phyloP scores from a whole-genome alignment of 305 asterid genomes.

The Fraxinus albicans region DNA sequence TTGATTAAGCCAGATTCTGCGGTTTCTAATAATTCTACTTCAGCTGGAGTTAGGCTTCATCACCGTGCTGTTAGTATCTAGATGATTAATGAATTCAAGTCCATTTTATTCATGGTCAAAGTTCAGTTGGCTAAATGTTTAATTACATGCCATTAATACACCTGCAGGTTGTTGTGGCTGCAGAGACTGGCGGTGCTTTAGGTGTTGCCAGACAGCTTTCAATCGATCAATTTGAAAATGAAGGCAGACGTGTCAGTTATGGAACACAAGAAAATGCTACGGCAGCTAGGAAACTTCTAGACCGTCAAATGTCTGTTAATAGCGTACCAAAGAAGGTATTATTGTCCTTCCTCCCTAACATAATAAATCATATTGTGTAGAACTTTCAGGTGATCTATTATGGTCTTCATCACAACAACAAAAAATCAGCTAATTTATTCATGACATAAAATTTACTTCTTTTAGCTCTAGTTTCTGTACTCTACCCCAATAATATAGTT shows the following conservation, averaged over 20 bases:
- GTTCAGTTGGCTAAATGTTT: constrained; percentile 13
- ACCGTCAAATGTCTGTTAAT: constrained; percentile 94
- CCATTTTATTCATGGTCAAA: background rate
- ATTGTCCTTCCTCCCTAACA: background rate
- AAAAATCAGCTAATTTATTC: background rate
- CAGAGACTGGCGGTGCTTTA: constrained; percentile 96
- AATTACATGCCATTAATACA: constrained; percentile 23
- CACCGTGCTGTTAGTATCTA: constrained; percentile 90
- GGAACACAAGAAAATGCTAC: constrained; percentile 99
- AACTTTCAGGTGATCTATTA: constrained; percentile 10
- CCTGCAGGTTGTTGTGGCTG: constrained; percentile 95
- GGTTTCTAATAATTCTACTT: constrained; percentile 57
- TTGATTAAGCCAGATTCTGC: constrained; percentile 86
- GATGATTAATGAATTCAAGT: constrained; percentile 20
- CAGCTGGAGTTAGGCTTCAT: constrained; percentile 97
- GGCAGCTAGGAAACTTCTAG: constrained; percentile 94
- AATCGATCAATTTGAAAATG: constrained; percentile 99
- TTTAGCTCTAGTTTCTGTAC: constrained; percentile 15
- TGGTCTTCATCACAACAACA: background rate
- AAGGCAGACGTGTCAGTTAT: constrained; percentile 97
- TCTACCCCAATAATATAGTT: background rate
- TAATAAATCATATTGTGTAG: background rate
- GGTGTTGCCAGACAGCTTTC: constrained; percentile 99
- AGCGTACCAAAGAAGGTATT: constrained; percentile 95
- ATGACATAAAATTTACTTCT: background rate